Evolutionary conservation across 768 basidiomycete species (phyloP).

Genomic region (Termitomyces sp.): DNA sequence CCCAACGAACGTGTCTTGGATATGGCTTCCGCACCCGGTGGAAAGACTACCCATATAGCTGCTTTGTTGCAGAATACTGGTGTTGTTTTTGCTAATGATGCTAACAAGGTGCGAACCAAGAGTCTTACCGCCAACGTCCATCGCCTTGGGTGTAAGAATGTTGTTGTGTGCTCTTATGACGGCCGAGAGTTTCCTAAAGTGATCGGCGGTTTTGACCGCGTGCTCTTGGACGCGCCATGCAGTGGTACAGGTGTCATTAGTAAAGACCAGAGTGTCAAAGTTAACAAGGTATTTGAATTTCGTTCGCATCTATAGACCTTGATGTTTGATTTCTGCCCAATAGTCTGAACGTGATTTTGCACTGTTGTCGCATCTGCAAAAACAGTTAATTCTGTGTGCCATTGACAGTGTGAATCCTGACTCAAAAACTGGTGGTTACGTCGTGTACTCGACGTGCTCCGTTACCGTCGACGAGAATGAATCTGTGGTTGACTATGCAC

Average conservation of each 20-base stretch:
- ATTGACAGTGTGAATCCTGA: slow-evolving; percentile 92
- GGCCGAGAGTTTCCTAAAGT: slow-evolving; percentile 98
- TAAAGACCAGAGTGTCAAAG: slow-evolving; percentile 96
- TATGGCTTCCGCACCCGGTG: slow-evolving; percentile 98
- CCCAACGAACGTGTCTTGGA: slow-evolving; percentile 93
- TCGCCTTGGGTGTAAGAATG: slow-evolving; percentile 96
- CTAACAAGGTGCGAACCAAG: slow-evolving; percentile 92
- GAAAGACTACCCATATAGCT: slow-evolving; percentile 97
- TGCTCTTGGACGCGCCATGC: slow-evolving; percentile 94
- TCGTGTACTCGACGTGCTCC: slow-evolving; percentile 98
- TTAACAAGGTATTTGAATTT: slow-evolving; percentile 77
- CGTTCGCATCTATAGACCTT: not conserved
- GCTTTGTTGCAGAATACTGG: slow-evolving; percentile 97
- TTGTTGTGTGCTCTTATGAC: slow-evolving; percentile 95
- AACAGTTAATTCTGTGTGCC: slow-evolving; percentile 96
- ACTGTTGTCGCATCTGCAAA: slow-evolving; percentile 95
- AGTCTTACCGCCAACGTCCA: slow-evolving; percentile 96
- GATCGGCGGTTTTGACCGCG: slow-evolving; percentile 98
- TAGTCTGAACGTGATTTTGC: slow-evolving; percentile 95
- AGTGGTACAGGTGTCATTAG: slow-evolving; percentile 98
- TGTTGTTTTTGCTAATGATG: slow-evolving; percentile 96
- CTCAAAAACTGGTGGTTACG: slow-evolving; percentile 87
- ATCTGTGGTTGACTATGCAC: slow-evolving; percentile 94
- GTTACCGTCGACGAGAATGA: slow-evolving; percentile 99
- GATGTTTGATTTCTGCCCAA: not conserved